A percentile compares a stretch with the other conserved stretches of the same genome.
Evolutionary conservation across 768 basidiomycete species (phyloP).

Genomic region (Naganishia vishniacii): DNA sequence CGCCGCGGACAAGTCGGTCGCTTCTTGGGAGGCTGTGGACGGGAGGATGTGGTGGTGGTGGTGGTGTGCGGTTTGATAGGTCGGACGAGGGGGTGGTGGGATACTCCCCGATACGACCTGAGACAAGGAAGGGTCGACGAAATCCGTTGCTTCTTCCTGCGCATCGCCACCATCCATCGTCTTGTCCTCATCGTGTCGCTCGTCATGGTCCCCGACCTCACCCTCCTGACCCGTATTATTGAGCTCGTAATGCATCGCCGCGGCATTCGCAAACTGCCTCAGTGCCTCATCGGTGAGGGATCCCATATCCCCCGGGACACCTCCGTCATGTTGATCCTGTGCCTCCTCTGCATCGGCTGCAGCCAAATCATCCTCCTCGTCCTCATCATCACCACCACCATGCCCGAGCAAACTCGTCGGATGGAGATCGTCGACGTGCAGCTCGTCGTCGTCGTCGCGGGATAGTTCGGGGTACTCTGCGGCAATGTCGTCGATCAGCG

Average conservation of each 20-base stretch:
- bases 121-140: background rate
- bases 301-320: background rate
- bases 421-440: background rate
- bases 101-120: conserved; percentile 14
- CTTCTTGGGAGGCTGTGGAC: background rate
- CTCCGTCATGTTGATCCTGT: background rate
- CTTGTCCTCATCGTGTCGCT: background rate
- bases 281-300: conserved; percentile 10
- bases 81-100: conserved; percentile 6
- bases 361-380: background rate
- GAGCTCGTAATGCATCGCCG: conserved; percentile 8
- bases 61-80: conserved; percentile 7
- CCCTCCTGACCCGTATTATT: background rate
- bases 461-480: conserved; percentile 14
- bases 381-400: background rate
- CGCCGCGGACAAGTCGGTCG: background rate
- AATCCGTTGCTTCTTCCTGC: background rate
- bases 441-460: background rate
- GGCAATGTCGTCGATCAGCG: conserved; percentile 13
- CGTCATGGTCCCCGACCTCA: background rate
- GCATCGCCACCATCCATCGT: background rate
- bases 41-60: too few species aligned
- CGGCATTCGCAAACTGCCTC: conserved; percentile 20
- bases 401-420: background rate
- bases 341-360: too few species aligned